Evolutionary conservation across 495 filamentous ascomycete genomes (phyloP), one percentile per base, ranked within the genome.

Genomic region (Neurospora hispaniola): DNA sequence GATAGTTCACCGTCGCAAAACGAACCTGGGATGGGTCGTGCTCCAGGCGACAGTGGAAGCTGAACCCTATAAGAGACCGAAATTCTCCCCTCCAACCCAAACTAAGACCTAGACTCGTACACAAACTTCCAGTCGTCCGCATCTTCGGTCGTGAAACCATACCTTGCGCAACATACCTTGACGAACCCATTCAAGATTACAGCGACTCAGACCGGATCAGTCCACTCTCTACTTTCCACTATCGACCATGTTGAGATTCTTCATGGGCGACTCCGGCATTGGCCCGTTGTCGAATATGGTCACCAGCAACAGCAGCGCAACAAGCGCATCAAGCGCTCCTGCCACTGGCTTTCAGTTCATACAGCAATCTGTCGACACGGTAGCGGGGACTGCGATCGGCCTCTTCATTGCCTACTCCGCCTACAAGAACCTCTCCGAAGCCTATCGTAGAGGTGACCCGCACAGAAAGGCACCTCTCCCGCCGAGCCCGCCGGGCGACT

Each of bases 401-500:
- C 27, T 66, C 31, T 38, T 66, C 14, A 18, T 66, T 66, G 54
- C 27, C 27, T 31, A 31, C 7, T 31, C 54, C 54, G 54, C 31
- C 54, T 35, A 35, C 54, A 66, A 66, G 14, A 7, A 66, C 54
- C 31, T 66, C 31, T 66, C 54, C 14, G 54, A 66, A 16, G 54
- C 23, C 54, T 35, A 66, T 35, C 54, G 23, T 59, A 59, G 20
- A 59, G 48, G 48, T 31, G 23, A 59, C 27, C 20, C 48, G 48
- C 3, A 23, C 23, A 72, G 48, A 20, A 76, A 42, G 16, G 11
- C 39, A 72, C 81, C 74, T 44, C 84, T 78, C 70, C 84, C 74
- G 44, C 83, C 79, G 42, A 81, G 79, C 71, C 84, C 76, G 71
- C 82, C 80, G 41, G 79, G 73, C 54, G 82, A 82, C 78, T 79